Conservation (phyloP, 441 rosid species). For the Aleurites moluccanus region DNA sequence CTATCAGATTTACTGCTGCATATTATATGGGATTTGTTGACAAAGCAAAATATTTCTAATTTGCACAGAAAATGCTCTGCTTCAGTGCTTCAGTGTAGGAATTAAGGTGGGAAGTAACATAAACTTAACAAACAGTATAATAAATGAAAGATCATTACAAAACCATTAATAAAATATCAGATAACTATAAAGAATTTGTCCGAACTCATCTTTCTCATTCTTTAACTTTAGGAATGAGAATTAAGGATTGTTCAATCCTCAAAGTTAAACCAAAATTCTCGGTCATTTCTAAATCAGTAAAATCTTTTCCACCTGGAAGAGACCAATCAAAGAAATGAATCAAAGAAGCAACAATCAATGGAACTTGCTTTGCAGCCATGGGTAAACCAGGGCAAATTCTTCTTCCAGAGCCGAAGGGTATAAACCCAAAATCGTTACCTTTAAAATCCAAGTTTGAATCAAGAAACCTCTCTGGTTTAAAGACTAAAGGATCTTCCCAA, state of each 20-base stretch:
- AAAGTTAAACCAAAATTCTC: conserved; percentile 36
- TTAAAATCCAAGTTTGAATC: conserved; percentile 39
- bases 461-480: conserved; percentile 52
- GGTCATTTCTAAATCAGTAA: conserved; percentile 22
- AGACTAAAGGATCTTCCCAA: conserved; percentile 44
- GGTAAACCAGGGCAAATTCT: conserved; percentile 53
- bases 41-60: neutral
- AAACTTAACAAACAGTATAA: neutral
- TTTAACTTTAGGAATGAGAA: conserved; percentile 30
- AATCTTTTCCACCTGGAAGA: conserved; percentile 26
- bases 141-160: neutral
- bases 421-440: conserved; percentile 52
- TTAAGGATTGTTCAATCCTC: conserved; percentile 31
- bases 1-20: neutral
- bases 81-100: neutral
- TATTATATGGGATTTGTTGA: neutral
- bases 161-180: too few relatives aligned
- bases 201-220: conserved; percentile 3
- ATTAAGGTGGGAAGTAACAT: neutral
- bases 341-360: conserved; percentile 33
- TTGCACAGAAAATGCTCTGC: too few relatives aligned
- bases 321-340: conserved; percentile 40
- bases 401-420: conserved; percentile 65
- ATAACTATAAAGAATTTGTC: too few relatives aligned
- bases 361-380: conserved; percentile 38